A percentile compares a stretch with the other conserved stretches of the same genome.
Evolutionary conservation across 495 filamentous ascomycete genomes (phyloP).

Genomic region (Mytilinidion resinicola): DNA sequence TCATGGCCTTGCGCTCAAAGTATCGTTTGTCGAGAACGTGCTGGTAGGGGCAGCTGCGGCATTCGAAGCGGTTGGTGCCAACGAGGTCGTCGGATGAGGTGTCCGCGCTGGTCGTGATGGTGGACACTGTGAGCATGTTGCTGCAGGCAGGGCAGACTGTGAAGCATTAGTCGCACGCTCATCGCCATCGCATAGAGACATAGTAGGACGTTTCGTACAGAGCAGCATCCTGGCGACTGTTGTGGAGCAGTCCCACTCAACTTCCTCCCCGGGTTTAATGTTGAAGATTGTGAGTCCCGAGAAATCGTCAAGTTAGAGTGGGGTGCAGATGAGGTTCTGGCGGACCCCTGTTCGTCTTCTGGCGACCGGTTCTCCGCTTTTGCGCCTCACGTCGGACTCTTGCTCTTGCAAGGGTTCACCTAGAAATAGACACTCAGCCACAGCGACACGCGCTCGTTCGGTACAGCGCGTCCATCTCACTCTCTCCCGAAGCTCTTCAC

Average conservation of each 20-base stretch:
- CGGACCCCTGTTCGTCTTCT: no score
- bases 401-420: no score
- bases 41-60: constrained; percentile 88
- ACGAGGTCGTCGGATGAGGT: constrained; percentile 33
- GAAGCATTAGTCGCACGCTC: not conserved
- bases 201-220: constrained; percentile 43
- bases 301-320: no score
- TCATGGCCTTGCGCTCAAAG: constrained; percentile 66
- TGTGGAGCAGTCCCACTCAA: no score
- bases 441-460: constrained; percentile 18
- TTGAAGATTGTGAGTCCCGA: no score
- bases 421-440: not conserved
- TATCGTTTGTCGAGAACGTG: constrained; percentile 64
- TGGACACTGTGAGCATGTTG: constrained; percentile 74
- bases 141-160: constrained; percentile 88
- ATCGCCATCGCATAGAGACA: not conserved
- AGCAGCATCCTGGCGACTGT: constrained; percentile 51
- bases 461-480: no score
- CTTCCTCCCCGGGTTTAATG: no score
- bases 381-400: no score
- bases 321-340: no score
- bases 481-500: no score
- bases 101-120: constrained; percentile 45
- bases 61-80: constrained; percentile 74
- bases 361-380: no score